These are phyloP conservation scores for Sordariomycetes sp. DNA, from an alignment of 2,329 filamentous ascomycete genomes.

Conservation along the genomic window DNA sequence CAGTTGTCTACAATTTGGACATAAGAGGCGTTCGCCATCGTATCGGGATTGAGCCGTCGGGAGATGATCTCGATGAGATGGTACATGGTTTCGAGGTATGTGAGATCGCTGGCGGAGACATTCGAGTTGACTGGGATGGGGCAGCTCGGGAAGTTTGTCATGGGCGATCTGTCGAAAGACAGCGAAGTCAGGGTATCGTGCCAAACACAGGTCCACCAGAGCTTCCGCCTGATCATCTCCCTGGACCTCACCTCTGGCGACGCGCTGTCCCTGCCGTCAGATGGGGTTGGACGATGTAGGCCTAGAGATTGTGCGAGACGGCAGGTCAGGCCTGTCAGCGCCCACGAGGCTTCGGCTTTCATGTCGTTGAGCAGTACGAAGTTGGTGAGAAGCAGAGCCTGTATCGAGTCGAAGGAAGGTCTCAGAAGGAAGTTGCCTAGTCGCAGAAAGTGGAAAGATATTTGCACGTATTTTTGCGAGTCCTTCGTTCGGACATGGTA, in stretches of 20 bases:
- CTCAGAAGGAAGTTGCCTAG: conserved; percentile 54
- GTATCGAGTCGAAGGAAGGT: conserved; percentile 57
- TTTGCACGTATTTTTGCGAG: conserved; percentile 52
- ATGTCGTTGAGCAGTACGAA: conserved; percentile 60
- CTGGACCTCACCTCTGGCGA: conserved; percentile 37
- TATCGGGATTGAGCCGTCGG: conserved; percentile 45
- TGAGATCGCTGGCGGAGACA: conserved; percentile 36
- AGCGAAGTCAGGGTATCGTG: conserved; percentile 57
- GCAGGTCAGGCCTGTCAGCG: conserved; percentile 53
- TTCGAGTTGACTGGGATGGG: conserved; percentile 38
- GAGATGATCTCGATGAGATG: conserved; percentile 54
- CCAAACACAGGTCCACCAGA: conserved; percentile 60
- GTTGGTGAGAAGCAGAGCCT: conserved; percentile 52
- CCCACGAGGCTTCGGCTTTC: conserved; percentile 62
- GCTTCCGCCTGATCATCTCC: conserved; percentile 43
- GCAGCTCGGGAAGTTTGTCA: conserved; percentile 51
- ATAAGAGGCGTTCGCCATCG: conserved; percentile 38
- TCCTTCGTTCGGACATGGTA: conserved; percentile 52
- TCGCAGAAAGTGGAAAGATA: conserved; percentile 56
- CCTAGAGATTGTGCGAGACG: conserved; percentile 57
- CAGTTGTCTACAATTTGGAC: conserved; percentile 49
- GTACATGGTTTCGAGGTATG: conserved; percentile 58
- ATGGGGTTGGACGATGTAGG: conserved; percentile 38
- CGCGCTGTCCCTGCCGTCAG: conserved; percentile 34
- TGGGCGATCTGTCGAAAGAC: conserved; percentile 57